These are phyloP conservation scores for Helianthus tuberosus DNA, from an alignment of 129 eudicot species.

Conservation along the genomic window DNA sequence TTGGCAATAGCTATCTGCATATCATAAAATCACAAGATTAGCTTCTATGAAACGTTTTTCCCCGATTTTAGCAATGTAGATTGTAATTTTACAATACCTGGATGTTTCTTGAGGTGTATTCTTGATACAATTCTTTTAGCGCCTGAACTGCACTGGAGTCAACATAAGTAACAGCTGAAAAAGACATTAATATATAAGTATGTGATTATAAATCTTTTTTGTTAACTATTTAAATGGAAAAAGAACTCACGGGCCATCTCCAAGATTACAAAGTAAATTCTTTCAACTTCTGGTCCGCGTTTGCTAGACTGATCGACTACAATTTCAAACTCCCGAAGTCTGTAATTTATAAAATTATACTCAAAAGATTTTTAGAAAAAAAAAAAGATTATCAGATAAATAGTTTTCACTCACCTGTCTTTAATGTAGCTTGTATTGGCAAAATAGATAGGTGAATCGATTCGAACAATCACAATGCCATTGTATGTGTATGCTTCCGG, in stretches of 20 bases:
- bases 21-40: constrained; percentile 12
- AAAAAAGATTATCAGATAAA: neutral
- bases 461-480: constrained; percentile 93
- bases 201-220: neutral
- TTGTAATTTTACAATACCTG: constrained; percentile 51
- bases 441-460: constrained; percentile 97
- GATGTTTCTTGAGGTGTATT: constrained; percentile 86
- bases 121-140: constrained; percentile 72
- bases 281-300: constrained; percentile 90
- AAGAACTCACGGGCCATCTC: constrained; percentile 86
- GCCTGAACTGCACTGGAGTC: constrained; percentile 96
- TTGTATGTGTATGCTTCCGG: constrained; percentile 93
- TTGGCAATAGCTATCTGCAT: constrained; percentile 84
- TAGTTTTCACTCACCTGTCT: constrained; percentile 81
- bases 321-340: constrained; percentile 83
- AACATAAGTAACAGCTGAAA: constrained; percentile 84
- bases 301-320: constrained; percentile 53
- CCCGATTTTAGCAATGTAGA: too few species aligned
- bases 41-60: neutral
- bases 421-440: constrained; percentile 96
- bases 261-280: constrained; percentile 74
- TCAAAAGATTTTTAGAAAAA: neutral
- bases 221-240: neutral
- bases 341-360: constrained; percentile 28
- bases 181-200: neutral